Conservation (phyloP, 2,329 filamentous ascomycete species). For the Dendryphion nanum region DNA sequence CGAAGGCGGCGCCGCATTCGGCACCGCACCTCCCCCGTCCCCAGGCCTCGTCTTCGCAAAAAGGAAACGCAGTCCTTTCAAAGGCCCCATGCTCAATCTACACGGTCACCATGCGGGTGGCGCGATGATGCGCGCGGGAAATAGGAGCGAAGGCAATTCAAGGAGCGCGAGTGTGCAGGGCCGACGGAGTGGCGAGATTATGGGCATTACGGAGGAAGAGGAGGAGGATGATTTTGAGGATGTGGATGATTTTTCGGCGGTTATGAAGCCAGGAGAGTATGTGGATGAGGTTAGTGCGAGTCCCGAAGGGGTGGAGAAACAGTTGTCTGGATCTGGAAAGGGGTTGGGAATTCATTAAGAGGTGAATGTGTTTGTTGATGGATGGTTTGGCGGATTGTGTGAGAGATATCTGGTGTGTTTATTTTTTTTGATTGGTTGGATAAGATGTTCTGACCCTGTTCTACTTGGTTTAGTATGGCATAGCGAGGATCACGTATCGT, state of each 20-base stretch:
- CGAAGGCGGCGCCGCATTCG: conserved; percentile 45
- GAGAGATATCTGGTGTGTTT: too few relatives aligned
- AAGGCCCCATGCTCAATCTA: conserved; percentile 65
- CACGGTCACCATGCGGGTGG: conserved; percentile 17
- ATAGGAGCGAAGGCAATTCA: conserved; percentile 16
- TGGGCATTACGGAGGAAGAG: conserved; percentile 54
- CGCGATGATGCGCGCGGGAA: not conserved
- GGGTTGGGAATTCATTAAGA: too few relatives aligned
- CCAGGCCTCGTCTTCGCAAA: conserved; percentile 75
- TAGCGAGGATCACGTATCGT: too few relatives aligned
- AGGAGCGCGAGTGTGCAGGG: conserved; percentile 61
- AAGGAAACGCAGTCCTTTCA: conserved; percentile 77
- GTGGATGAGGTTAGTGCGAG: conserved; percentile 28
- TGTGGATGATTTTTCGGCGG: conserved; percentile 58
- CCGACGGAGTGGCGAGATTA: conserved; percentile 70
- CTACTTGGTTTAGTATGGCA: too few relatives aligned
- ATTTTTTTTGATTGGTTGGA: too few relatives aligned
- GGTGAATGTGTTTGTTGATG: too few relatives aligned
- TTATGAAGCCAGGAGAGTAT: conserved; percentile 36
- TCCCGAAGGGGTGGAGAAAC: too few relatives aligned
- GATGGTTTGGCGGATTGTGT: too few relatives aligned
- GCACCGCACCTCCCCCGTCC: conserved; percentile 57
- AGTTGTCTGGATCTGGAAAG: too few relatives aligned
- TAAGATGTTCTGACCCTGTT: too few relatives aligned
- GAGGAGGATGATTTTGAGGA: conserved; percentile 57